phyloP scores from a whole-genome alignment of 163 green algal species.

The Scenedesmus sp. region DNA sequence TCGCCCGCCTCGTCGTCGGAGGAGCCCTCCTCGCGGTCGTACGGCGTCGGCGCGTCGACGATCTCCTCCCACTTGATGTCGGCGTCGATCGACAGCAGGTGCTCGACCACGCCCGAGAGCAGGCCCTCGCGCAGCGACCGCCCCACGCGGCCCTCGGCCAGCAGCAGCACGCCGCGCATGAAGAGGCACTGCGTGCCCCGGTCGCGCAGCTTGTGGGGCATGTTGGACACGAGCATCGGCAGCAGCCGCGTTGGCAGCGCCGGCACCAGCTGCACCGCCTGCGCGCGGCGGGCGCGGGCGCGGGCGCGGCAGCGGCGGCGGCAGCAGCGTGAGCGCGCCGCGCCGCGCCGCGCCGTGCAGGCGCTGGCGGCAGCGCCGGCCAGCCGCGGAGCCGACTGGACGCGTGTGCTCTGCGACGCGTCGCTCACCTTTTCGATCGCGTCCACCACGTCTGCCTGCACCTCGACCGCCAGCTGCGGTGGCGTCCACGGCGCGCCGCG shows the following conservation, averaged over 20 bases:
- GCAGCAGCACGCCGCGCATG: constrained; percentile 66
- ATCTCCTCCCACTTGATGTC: constrained; percentile 95
- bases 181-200: constrained; percentile 79
- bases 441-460: constrained; percentile 59
- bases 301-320: background rate
- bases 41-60: constrained; percentile 64
- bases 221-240: constrained; percentile 62
- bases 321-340: background rate
- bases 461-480: constrained; percentile 16
- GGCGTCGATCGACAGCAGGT: constrained; percentile 84
- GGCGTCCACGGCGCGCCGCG: constrained; percentile 55
- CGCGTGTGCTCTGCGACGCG: too few species aligned
- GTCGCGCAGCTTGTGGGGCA: constrained; percentile 79
- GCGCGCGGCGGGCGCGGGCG: background rate
- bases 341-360: background rate
- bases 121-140: constrained; percentile 65
- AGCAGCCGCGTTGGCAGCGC: constrained; percentile 70
- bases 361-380: background rate
- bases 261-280: constrained; percentile 77
- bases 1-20: constrained; percentile 55
- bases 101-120: constrained; percentile 72
- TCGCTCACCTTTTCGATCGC: constrained; percentile 48
- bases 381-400: too few species aligned
- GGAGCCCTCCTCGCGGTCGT: constrained; percentile 71
- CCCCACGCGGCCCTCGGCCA: constrained; percentile 65